Evolutionary conservation across 495 filamentous ascomycete genomes (phyloP).

Genomic region (Darksidea phi): DNA sequence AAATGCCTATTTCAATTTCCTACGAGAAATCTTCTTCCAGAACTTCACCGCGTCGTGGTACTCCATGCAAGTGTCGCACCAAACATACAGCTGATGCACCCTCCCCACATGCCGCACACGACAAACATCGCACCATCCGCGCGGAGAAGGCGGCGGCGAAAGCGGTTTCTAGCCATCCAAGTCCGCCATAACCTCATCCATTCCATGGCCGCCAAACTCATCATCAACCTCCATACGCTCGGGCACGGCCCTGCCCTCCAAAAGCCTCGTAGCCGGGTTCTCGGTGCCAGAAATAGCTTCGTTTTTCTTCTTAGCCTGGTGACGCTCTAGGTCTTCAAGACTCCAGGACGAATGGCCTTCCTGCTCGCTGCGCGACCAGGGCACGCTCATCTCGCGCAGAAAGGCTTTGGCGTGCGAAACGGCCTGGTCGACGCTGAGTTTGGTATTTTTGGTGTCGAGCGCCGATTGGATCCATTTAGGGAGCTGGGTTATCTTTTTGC

Average conservation of each 20-base stretch:
- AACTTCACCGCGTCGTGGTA: too few species aligned
- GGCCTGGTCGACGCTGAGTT: constrained; percentile 93
- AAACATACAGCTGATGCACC: too few species aligned
- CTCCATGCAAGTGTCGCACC: too few species aligned
- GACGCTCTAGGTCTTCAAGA: constrained; percentile 67
- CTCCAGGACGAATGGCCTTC: constrained; percentile 94
- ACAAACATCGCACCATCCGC: not conserved
- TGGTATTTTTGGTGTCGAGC: constrained; percentile 76
- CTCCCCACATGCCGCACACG: too few species aligned
- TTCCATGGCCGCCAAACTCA: constrained; percentile 31
- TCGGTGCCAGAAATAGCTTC: constrained; percentile 53
- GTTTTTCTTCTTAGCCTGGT: constrained; percentile 74
- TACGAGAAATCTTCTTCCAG: too few species aligned
- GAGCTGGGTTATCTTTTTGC: constrained; percentile 82
- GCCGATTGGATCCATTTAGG: constrained; percentile 97
- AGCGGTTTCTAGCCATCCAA: constrained; percentile 3
- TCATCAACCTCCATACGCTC: constrained; percentile 16
- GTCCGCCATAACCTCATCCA: constrained; percentile 34
- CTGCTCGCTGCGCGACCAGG: constrained; percentile 76
- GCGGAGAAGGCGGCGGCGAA: not conserved
- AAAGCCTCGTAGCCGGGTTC: constrained; percentile 70
- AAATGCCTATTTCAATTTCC: too few species aligned
- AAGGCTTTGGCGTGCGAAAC: constrained; percentile 87
- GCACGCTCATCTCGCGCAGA: constrained; percentile 83
- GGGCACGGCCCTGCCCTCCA: constrained; percentile 45